Evolutionary conservation across 768 basidiomycete species (phyloP).

Genomic region (Galerina sulciceps): DNA sequence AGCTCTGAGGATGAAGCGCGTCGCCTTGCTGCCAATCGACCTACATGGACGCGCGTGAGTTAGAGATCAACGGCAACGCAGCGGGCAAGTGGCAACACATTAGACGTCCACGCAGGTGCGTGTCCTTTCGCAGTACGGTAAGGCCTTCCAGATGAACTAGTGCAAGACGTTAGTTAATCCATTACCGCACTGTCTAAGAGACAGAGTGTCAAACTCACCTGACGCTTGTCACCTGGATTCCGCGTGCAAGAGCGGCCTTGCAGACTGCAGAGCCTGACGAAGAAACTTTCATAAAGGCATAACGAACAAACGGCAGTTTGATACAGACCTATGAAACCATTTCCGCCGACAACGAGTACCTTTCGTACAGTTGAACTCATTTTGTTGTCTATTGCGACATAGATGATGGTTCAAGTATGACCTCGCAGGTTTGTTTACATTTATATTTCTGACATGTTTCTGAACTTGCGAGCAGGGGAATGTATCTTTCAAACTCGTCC

Average conservation of each 20-base stretch:
- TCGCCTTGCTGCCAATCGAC: slow-evolving; percentile 89
- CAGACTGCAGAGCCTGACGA: slow-evolving; percentile 88
- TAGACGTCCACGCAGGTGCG: slow-evolving; percentile 80
- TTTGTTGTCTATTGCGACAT: slow-evolving; percentile 4
- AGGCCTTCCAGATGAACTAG: slow-evolving; percentile 80
- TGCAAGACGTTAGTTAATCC: slow-evolving; percentile 1
- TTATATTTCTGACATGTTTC: too few relatives aligned
- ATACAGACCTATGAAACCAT: slow-evolving; percentile 87
- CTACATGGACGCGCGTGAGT: slow-evolving; percentile 38
- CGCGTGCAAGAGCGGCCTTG: slow-evolving; percentile 81
- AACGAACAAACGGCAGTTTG: neutral
- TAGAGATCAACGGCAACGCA: slow-evolving; percentile 6
- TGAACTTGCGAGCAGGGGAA: neutral
- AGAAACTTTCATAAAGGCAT: slow-evolving; percentile 7
- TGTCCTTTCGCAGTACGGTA: slow-evolving; percentile 92
- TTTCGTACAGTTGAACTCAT: slow-evolving; percentile 49
- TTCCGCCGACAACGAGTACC: slow-evolving; percentile 96
- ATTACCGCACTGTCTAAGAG: neutral
- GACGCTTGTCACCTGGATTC: slow-evolving; percentile 88
- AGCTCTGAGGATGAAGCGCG: slow-evolving; percentile 78
- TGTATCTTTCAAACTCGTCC: slow-evolving; percentile 6
- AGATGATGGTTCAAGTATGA: neutral
- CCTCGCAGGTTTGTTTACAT: too few relatives aligned
- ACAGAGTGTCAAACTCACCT: slow-evolving; percentile 55
- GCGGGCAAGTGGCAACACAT: slow-evolving; percentile 47